A percentile compares a stretch with the other conserved stretches of the same genome.
These are phyloP conservation scores for Straminergon stramineum DNA, from an alignment of 225 moss, liverwort and hornwort species.

Conservation along the genomic window DNA sequence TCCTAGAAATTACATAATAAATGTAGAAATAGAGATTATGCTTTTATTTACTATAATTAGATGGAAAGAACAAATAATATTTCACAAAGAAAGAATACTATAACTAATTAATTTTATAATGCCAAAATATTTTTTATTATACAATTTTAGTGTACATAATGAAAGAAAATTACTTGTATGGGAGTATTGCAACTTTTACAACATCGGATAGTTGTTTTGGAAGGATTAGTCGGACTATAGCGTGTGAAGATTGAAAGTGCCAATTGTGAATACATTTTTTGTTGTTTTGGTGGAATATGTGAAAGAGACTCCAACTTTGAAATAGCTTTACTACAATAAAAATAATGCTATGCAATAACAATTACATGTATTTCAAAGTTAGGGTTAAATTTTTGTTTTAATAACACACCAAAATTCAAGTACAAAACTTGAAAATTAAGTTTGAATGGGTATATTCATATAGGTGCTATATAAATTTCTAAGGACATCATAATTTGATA, in stretches of 20 bases:
- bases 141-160: not conserved
- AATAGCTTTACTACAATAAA: conserved; percentile 74
- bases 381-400: not conserved
- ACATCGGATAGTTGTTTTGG: conserved; percentile 1
- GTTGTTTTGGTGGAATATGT: conserved; percentile 20
- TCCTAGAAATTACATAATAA: conserved; percentile 6
- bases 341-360: conserved; percentile 37
- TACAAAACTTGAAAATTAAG: not conserved
- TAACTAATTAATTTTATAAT: not conserved
- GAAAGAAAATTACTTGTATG: conserved; percentile 20
- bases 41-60: not conserved
- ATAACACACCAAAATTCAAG: not conserved
- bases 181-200: conserved; percentile 49
- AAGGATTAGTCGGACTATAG: conserved; percentile 28
- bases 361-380: not conserved
- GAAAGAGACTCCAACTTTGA: conserved; percentile 58
- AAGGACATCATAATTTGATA: not conserved
- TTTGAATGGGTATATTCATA: not conserved
- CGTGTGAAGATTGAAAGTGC: conserved; percentile 63
- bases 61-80: not conserved
- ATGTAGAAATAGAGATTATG: not conserved
- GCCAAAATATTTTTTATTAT: not conserved
- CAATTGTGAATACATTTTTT: conserved; percentile 42
- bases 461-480: not conserved
- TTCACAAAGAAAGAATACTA: too few species aligned